Percentiles rank a stretch among this genome's conserved stretches.
These are phyloP conservation scores for Aphanomyces stellatus DNA, from an alignment of 352 stramenopile species.

Conservation along the genomic window DNA sequence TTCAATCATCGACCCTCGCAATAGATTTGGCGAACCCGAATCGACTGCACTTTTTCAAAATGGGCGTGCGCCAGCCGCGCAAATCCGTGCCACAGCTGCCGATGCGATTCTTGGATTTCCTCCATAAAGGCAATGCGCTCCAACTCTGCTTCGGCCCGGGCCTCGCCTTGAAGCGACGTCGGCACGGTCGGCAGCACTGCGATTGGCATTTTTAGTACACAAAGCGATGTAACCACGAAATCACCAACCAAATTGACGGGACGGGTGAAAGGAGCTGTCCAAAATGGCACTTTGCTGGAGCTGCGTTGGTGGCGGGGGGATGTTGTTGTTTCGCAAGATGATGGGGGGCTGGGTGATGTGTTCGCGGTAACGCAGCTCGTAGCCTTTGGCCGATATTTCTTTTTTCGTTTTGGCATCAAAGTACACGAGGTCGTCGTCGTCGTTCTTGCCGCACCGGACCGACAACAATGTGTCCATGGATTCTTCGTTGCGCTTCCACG, in stretches of 20 bases:
- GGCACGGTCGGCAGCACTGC: background rate
- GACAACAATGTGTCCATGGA: background rate
- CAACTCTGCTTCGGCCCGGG: background rate
- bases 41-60: background rate
- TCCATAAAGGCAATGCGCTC: background rate
- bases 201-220: background rate
- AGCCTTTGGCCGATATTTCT: conserved; percentile 3
- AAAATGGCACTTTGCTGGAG: background rate
- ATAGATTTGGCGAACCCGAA: background rate
- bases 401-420: background rate
- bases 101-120: background rate
- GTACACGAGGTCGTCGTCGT: conserved; percentile 6
- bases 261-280: background rate
- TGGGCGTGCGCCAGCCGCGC: background rate
- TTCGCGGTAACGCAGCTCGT: conserved; percentile 2
- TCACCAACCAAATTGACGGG: background rate
- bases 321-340: background rate
- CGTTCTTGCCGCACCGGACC: background rate
- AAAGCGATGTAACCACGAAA: background rate
- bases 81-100: background rate
- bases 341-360: background rate
- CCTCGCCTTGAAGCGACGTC: background rate
- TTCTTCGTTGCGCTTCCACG: conserved; percentile 9
- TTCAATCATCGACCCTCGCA: too few relatives aligned
- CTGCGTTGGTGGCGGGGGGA: too few relatives aligned